Evolutionary conservation across 2,329 filamentous ascomycete species (phyloP), one percentile per base, ranked within the genome.

Genomic region (Botrytis byssoidea): DNA sequence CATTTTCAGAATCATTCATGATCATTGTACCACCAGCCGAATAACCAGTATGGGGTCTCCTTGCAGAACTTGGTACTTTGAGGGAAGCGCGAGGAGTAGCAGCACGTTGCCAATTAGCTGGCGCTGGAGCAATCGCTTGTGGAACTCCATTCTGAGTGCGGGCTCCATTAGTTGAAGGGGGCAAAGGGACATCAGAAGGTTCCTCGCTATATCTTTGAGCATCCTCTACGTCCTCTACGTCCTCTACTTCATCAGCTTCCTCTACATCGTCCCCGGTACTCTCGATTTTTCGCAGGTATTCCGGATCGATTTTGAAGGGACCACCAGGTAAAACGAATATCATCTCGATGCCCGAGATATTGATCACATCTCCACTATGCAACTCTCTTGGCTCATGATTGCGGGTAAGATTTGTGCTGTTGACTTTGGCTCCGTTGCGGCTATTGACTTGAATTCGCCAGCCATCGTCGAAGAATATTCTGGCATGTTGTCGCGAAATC

Each of bases 311-410:
- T 65, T 88, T 86, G 40, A 94, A 86, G 37, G 89, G 88, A 73
- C 85, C 86, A 64, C 89, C 86, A 0, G 96, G 95, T n/a, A 97
- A 89, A 66, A 98, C 93, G 83, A 99, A 99, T 86, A 98, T 95
- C 96, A 99, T 99, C 84, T 99, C 95, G 1, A 96, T 93, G 71
- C 93, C 93, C 78, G 92, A 92, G 80, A 98, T 93, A 80, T 97
- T 94, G 74, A 99, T 91, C 61, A 98, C 93, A 81, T 95, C 91
- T 74, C 96, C 96, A 79, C 95, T 97, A 60, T 90, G 89, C 40
- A 99, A 87, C 44, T 89, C 84, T 18, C 18, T 57, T 48, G 89
- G 88, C 57, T 87, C 84, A 44, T 84, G 82, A 20, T 92, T 91
- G 70, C 91, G 87, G 79, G 92, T 92, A 73, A 97, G 84, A 32